phyloP scores from a whole-genome alignment of 139 green algal genomes.

The Nannochloris sp. region DNA sequence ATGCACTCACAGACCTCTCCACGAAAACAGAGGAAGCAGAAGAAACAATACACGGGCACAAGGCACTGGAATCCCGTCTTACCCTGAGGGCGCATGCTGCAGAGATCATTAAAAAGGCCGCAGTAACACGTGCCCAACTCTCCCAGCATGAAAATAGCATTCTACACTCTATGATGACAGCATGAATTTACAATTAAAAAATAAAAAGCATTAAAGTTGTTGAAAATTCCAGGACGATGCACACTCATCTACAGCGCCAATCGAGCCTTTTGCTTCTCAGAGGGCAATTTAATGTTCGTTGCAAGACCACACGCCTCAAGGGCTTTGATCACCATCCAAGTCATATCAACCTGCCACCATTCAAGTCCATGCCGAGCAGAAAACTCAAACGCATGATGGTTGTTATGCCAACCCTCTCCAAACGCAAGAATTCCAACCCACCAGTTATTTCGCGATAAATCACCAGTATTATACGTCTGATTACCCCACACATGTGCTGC shows the following conservation, averaged over 20 bases:
- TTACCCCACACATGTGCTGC: slow-evolving; percentile 89
- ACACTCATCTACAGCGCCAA: not conserved
- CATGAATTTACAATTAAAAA: not conserved
- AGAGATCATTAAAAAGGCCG: too few species aligned
- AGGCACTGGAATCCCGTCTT: too few species aligned
- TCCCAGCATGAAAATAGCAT: too few species aligned
- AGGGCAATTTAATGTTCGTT: slow-evolving; percentile 82
- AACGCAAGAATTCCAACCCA: slow-evolving; percentile 81
- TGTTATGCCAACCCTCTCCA: slow-evolving; percentile 92
- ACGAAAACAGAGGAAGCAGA: too few species aligned
- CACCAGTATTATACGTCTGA: slow-evolving; percentile 81
- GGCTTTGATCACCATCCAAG: slow-evolving; percentile 56
- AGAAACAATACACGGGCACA: too few species aligned
- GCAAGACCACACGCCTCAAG: slow-evolving; percentile 67
- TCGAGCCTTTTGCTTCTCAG: slow-evolving; percentile 66
- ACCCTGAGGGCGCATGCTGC: too few species aligned
- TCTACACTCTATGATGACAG: not conserved
- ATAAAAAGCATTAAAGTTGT: not conserved
- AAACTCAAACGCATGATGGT: slow-evolving; percentile 90
- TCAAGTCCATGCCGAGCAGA: slow-evolving; percentile 76
- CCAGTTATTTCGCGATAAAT: slow-evolving; percentile 75
- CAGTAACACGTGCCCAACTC: too few species aligned
- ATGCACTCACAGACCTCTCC: too few species aligned
- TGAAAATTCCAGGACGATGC: too few species aligned
- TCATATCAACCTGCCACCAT: slow-evolving; percentile 74